These are phyloP conservation scores for Crataegus laevigata DNA, from an alignment of 306 rosid species.

Conservation along the genomic window DNA sequence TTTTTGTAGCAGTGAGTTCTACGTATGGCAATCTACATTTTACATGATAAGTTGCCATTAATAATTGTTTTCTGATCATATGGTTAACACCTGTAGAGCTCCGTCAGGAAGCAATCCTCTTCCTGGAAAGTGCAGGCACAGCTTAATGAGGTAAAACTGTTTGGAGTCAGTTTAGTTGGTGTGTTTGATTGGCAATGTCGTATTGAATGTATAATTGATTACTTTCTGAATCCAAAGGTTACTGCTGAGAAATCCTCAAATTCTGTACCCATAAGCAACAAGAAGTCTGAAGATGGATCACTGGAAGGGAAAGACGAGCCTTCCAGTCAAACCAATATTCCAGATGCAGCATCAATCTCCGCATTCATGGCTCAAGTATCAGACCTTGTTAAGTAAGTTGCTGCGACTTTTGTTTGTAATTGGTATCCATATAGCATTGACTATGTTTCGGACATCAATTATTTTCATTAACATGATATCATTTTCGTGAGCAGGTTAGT, in stretches of 20 bases:
- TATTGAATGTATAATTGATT: constrained; percentile 4
- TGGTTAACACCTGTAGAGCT: constrained; percentile 40
- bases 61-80: background rate
- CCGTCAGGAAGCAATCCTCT: constrained; percentile 34
- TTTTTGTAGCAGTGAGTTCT: background rate
- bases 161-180: background rate
- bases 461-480: background rate
- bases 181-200: background rate
- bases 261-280: constrained; percentile 43
- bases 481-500: constrained; percentile 54
- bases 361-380: constrained; percentile 80
- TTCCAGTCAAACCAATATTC: constrained; percentile 24
- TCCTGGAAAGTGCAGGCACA: constrained; percentile 41
- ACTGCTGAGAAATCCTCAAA: constrained; percentile 46
- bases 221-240: constrained; percentile 28
- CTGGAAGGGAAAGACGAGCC: constrained; percentile 31
- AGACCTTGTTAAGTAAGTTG: constrained; percentile 71
- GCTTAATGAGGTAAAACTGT: constrained; percentile 32
- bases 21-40: background rate
- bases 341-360: constrained; percentile 44
- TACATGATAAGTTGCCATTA: background rate
- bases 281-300: constrained; percentile 29
- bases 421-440: background rate
- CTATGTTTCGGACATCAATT: background rate
- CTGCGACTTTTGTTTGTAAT: background rate